A percentile compares a stretch with the other conserved stretches of the same genome.
Conservation (phyloP, 2,329 filamentous ascomycete genomes). For the Aspergillus japonicus region DNA sequence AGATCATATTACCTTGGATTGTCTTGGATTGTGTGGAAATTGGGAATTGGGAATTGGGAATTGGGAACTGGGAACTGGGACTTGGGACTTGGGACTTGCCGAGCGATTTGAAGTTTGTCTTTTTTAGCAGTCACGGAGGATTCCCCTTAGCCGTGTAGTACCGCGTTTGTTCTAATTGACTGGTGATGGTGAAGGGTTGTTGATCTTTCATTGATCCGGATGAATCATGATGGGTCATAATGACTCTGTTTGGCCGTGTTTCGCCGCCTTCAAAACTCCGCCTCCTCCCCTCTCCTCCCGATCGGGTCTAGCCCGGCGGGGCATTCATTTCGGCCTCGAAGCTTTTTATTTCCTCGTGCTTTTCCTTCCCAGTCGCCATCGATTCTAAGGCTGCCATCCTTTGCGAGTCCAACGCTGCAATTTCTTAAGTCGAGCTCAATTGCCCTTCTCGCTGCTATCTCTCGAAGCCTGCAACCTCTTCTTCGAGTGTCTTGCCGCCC, state of each 20-base stretch:
- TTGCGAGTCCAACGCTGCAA: background rate
- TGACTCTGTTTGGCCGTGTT: conserved; percentile 12
- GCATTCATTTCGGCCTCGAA: conserved; percentile 6
- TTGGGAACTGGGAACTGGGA: background rate
- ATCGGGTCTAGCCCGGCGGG: conserved; percentile 20
- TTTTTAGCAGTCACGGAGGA: conserved; percentile 4
- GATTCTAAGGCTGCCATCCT: background rate
- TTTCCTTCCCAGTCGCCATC: conserved; percentile 4
- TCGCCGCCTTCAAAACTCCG: conserved; percentile 9
- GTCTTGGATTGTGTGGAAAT: background rate
- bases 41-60: background rate
- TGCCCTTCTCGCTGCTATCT: background rate
- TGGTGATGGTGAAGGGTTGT: background rate
- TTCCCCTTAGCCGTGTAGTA: conserved; percentile 6
- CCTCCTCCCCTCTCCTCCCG: conserved; percentile 5
- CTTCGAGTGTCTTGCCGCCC: background rate
- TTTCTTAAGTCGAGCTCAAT: background rate
- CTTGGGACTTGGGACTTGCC: background rate
- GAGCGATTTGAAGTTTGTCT: too few species aligned
- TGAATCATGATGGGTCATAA: conserved; percentile 20
- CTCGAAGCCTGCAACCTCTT: background rate
- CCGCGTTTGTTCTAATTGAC: background rate
- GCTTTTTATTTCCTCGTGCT: conserved; percentile 12
- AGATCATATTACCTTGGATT: background rate
- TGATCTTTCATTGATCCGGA: background rate